Base-by-base conservation (phyloP, 495 filamentous ascomycete species). In the Ramalina peruviana region DNA sequence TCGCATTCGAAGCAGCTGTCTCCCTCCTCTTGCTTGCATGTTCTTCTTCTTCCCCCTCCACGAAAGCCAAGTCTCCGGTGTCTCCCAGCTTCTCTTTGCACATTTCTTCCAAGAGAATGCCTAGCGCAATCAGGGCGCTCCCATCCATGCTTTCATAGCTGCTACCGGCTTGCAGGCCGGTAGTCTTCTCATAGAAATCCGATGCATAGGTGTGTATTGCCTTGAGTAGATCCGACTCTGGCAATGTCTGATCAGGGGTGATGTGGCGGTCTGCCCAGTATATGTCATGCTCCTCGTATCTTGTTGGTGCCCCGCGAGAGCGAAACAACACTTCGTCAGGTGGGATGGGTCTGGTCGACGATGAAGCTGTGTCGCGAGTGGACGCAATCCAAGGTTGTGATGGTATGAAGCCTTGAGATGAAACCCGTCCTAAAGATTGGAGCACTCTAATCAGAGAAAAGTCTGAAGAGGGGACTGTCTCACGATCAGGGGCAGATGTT, bases 281-380 rank as follows among this genome's bases (percentile, higher is more conserved):
- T 36, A 82, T 70, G 59, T 88, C 85, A 43, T 77, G 70, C 60
- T 88, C 83, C 43, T 72, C 72, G 58, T 76, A 85, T 40, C 81
- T 73, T 2, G 59, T 63, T 19, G 85, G 81, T 3, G 80, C 82
- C 54, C 72, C 66, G 40, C 66, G 63, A 39, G 70, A 69, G 39
- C 78, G 77, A 58, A 86, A 88, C 4, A 94, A 72, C 36, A 83
- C 78, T 52, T 89, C 80, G 52, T 92, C 87, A 3, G 88, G 85
- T 0, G 79, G 70, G 13, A 84, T 62, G 2, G 75, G 60, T 19
- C 67, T 65, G 17, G 65, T 65, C 37, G 70, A 73, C 17, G 70
- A 70, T 13, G 78, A 77, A 6, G 69, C 60, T 17, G 69, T 76
- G 56, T 76, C 77, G 30, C 72, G 67, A 49, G 68, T 65, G 48